These are phyloP conservation scores for Arthrocladium fulminans DNA, from an alignment of 2,329 filamentous ascomycete genomes.

Conservation along the genomic window DNA sequence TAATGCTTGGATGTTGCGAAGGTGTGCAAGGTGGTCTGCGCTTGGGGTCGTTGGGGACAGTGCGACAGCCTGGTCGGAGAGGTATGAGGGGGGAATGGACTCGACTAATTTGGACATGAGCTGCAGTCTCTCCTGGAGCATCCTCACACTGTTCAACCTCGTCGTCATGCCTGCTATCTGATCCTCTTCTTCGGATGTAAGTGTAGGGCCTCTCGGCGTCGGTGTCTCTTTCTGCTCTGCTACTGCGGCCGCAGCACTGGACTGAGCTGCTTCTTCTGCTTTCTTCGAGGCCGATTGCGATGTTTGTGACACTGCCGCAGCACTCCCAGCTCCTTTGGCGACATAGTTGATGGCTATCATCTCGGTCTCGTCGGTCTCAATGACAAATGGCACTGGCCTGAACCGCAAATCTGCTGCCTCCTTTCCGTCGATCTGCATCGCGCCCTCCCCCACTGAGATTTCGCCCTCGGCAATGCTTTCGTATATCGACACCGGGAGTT, in stretches of 20 bases:
- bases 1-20: constrained; percentile 81
- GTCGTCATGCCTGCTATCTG: constrained; percentile 63
- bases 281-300: constrained; percentile 9
- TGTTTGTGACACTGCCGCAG: constrained; percentile 41
- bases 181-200: constrained; percentile 57
- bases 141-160: constrained; percentile 87
- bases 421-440: constrained; percentile 64
- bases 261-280: constrained; percentile 15
- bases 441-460: constrained; percentile 41
- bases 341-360: constrained; percentile 97
- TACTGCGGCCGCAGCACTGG: constrained; percentile 3
- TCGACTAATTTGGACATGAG: constrained; percentile 70
- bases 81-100: constrained; percentile 57
- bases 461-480: constrained; percentile 74
- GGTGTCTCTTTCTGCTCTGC: constrained; percentile 24
- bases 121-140: constrained; percentile 70
- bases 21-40: constrained; percentile 54
- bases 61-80: constrained; percentile 39
- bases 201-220: constrained; percentile 18
- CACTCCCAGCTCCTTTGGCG: constrained; percentile 73
- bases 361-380: constrained; percentile 91
- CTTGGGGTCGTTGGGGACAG: constrained; percentile 22
- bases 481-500: constrained; percentile 82
- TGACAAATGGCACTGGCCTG: constrained; percentile 70
- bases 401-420: constrained; percentile 57